These are phyloP conservation scores for Boletus edulis DNA, from an alignment of 768 basidiomycete species.

Conservation along the genomic window DNA sequence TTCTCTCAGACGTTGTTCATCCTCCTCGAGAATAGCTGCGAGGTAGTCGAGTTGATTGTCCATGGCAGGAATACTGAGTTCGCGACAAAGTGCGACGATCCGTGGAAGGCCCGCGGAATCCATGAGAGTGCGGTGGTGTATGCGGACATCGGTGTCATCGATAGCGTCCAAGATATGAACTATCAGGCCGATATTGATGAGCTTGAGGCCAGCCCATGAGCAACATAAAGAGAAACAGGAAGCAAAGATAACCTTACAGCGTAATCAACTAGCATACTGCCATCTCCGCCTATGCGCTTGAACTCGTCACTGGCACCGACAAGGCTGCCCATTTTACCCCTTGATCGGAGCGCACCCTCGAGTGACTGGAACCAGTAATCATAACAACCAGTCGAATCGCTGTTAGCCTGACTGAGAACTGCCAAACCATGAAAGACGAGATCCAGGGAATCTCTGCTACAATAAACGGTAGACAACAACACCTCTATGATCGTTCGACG, in stretches of 20 bases:
- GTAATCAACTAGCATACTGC: constrained; percentile 77
- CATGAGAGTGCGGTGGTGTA: constrained; percentile 88
- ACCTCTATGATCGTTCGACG: constrained; percentile 80
- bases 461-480: constrained; percentile 69
- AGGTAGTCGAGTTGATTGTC: constrained; percentile 66
- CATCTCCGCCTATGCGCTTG: constrained; percentile 59
- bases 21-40: constrained; percentile 62
- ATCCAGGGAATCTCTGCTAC: constrained; percentile 56
- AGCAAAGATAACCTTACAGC: constrained; percentile 53
- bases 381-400: constrained; percentile 59
- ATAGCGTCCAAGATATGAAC: constrained; percentile 60
- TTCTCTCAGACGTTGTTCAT: constrained; percentile 70
- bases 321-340: constrained; percentile 92
- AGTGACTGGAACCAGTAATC: constrained; percentile 89
- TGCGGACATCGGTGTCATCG: constrained; percentile 79
- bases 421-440: constrained; percentile 77
- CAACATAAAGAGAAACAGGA: background rate
- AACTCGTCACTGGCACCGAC: constrained; percentile 96
- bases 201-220: constrained; percentile 20
- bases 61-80: constrained; percentile 61
- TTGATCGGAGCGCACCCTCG: constrained; percentile 70
- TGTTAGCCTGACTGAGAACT: constrained; percentile 63
- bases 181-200: constrained; percentile 68
- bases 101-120: constrained; percentile 78
- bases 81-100: constrained; percentile 67